Base-by-base conservation (phyloP, 495 filamentous ascomycete species). In the Xylaria venustula region DNA sequence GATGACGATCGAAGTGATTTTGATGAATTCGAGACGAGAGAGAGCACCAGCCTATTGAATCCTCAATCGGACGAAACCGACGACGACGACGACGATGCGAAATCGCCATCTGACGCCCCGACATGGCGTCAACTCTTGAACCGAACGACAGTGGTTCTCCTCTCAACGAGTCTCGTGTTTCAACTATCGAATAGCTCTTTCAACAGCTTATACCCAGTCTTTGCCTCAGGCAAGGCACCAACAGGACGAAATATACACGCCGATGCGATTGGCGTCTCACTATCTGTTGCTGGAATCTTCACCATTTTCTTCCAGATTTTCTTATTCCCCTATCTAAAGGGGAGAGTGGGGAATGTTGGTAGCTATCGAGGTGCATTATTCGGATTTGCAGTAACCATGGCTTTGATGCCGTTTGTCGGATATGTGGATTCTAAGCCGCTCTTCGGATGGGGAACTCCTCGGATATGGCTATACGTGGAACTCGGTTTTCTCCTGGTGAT, bases 201-300 rank as follows among this genome's bases (percentile, higher is more conserved):
- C 80, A 94, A 92, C 68, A 90, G 90, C 20, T 79, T 97, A 1
- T 97, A 95, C 65, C 91, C 94, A 0, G 93, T 98, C 47, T 98
- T 97, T 65, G 88, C 85, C 7, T 87, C 91, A 54, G 85, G 88
- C 1, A 68, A 79, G 4, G 83, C 85, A 0, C 94, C 94, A 0
- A 85, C 84, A 0, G 94, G 94, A 19, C 86, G 95, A 40, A 75
- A 81, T 0, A 81, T 97, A 0, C 85, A 83, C 0, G 90, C 95
- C 0, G 81, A 85, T 40, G 90, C 89, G 42, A 95, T 98, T 40
- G 94, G 94, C 0, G 77, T 97, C 2, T 88, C 90, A 0, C 79
- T 98, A 41, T 92, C 91, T 0, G 89, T 97, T 65, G 88, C 93
- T 2, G 92, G 94, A 0, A 69, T 85, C 9, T 85, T 90, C 9